Evolutionary conservation across 176 grass and related monocot genomes (phyloP).

Genomic region (Bothriochloa decipiens): DNA sequence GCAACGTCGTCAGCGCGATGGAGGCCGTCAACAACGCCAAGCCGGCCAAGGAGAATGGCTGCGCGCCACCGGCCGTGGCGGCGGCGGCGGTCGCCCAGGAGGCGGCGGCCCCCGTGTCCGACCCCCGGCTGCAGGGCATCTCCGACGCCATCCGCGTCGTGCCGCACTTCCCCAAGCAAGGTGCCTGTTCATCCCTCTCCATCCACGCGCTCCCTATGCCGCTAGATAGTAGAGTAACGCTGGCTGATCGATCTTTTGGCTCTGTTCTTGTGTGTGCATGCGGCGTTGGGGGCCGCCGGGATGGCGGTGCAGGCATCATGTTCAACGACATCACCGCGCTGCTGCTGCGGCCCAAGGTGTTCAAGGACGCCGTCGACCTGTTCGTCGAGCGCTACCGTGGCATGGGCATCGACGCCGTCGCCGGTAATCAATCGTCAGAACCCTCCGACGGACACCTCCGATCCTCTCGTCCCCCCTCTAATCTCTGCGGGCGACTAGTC

Average conservation of each 20-base stretch:
- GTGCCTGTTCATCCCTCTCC: not conserved
- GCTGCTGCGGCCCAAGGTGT: constrained; percentile 71
- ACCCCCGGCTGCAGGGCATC: constrained; percentile 82
- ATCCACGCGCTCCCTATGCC: not conserved
- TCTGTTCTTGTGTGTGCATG: not conserved
- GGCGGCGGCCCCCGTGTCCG: constrained; percentile 9
- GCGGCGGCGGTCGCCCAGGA: not conserved
- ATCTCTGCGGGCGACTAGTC: not conserved
- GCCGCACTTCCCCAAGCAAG: constrained; percentile 89
- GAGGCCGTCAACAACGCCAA: constrained; percentile 27
- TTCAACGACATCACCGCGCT: constrained; percentile 98
- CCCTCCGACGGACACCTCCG: not conserved
- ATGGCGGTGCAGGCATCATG: constrained; percentile 73
- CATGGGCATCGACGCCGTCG: constrained; percentile 76
- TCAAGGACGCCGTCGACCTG: constrained; percentile 88
- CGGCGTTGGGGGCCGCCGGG: no score
- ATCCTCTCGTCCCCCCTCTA: rapidly evolving
- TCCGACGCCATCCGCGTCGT: constrained; percentile 87
- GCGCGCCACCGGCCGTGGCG: not conserved
- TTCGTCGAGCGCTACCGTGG: constrained; percentile 88
- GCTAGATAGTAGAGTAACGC: not conserved
- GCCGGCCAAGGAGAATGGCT: constrained; percentile 44
- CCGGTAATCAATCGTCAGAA: constrained; percentile 46
- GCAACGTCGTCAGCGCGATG: constrained; percentile 37
- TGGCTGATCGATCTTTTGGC: not conserved